Evolutionary conservation across 768 basidiomycete genomes (phyloP).

Genomic region (Strobilomyces echinocephalus): DNA sequence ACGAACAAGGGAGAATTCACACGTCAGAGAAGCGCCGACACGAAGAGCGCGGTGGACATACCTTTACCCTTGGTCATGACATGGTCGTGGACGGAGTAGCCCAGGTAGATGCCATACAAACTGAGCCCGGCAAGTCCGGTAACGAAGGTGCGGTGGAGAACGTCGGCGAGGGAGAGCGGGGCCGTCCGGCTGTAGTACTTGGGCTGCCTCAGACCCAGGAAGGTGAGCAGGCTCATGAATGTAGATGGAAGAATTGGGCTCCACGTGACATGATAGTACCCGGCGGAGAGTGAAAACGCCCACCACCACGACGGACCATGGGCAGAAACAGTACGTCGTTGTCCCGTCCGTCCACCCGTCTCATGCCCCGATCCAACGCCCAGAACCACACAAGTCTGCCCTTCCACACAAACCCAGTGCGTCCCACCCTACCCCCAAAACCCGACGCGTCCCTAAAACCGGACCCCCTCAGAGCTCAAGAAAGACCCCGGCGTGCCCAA

Average conservation of each 20-base stretch:
- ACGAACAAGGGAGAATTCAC: not conserved
- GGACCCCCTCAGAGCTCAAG: too few relatives aligned
- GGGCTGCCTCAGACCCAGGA: conserved; percentile 23
- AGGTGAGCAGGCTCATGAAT: conserved; percentile 26
- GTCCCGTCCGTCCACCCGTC: too few relatives aligned
- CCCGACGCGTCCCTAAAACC: too few relatives aligned
- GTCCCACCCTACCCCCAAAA: too few relatives aligned
- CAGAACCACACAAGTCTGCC: too few relatives aligned
- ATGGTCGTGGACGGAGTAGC: conserved; percentile 30
- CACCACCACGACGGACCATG: too few relatives aligned
- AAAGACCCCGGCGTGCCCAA: too few relatives aligned
- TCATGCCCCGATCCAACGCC: too few relatives aligned
- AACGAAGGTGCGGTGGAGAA: conserved; percentile 30
- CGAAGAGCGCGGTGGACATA: conserved; percentile 6
- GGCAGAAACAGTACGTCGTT: too few relatives aligned
- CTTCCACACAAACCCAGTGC: too few relatives aligned
- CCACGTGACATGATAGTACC: not conserved
- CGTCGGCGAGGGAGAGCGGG: conserved; percentile 24
- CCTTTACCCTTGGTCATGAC: conserved; percentile 31
- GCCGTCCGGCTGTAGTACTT: conserved; percentile 16
- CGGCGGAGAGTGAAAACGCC: too few relatives aligned
- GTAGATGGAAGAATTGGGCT: not conserved
- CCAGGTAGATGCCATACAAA: conserved; percentile 29
- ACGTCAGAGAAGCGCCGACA: not conserved
- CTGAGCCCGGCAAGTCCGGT: conserved; percentile 26